Base-by-base conservation (phyloP, 2,329 filamentous ascomycete genomes). In the Xylariales sp. region DNA sequence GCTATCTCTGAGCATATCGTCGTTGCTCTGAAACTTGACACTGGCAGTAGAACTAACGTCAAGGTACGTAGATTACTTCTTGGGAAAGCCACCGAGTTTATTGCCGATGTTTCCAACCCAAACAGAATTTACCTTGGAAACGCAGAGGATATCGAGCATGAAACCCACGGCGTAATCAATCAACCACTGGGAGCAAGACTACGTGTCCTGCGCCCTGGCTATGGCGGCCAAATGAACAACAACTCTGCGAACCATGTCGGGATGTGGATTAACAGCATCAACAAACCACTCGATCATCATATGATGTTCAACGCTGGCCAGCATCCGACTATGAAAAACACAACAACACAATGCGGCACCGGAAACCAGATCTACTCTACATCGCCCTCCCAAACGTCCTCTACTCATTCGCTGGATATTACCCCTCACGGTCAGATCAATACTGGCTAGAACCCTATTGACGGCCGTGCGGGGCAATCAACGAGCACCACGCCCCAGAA, bases 111-210 rank as follows among this genome's bases (percentile, higher is more conserved):
- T 6, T 52, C 49, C 12, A 34, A 34, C 7, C 49, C 28, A 7
- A 32, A 16, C n/a, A 52, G 49, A n/a, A 30, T 52, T 5, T 52
- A 52, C n/a, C 28, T 52, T 14, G 49, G 49, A 6, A 52, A 52
- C 9, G 10, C 49, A 34, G 12, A 3, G 3, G 49, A 52, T n/a
- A n/a, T 52, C 16, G 28, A 52, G n/a, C 3, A 52, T 34, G 49
- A 52, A n/a, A 52, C 49, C 3, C 5, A 14, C 5, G 49, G 49
- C 5, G 23, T 52, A 14, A 32, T 52, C 10, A n/a, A 34, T 34
- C 12, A 34, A 1, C 1, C 14, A 5, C 10, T n/a, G 10, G 49
- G 28, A 2, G 12, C 14, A 30, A 32, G 49, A 34, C 28, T 52
- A 34, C 49, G 23, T 7, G 16, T n/a, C 12, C 49, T 52, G 1